These are phyloP conservation scores for Aspergillus haitiensis DNA, from an alignment of 495 filamentous ascomycete species.

Conservation along the genomic window DNA sequence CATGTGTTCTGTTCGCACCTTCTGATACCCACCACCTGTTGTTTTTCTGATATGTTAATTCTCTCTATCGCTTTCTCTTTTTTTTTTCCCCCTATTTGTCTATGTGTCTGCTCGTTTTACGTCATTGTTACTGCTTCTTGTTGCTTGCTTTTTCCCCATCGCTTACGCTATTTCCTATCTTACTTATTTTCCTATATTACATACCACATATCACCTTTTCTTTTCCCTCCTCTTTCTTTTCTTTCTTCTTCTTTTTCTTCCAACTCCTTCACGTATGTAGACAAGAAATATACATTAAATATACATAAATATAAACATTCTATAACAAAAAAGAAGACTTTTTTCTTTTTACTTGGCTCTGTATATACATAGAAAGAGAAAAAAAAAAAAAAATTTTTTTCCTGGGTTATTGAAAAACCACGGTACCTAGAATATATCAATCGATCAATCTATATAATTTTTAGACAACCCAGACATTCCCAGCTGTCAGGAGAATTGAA, in stretches of 20 bases:
- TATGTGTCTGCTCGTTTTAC: no score
- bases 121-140: no score
- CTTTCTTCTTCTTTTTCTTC: neutral
- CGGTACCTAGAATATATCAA: neutral
- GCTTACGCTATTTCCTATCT: no score
- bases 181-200: no score
- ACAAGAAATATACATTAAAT: no score
- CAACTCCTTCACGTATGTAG: neutral
- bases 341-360: no score
- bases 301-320: neutral
- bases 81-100: no score
- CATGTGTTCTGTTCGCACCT: no score
- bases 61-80: no score
- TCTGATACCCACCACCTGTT: no score
- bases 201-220: neutral
- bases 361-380: neutral
- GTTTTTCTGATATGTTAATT: no score
- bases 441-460: constrained; percentile 7
- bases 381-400: neutral
- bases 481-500: constrained; percentile 12
- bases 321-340: neutral
- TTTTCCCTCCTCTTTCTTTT: neutral
- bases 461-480: constrained; percentile 9
- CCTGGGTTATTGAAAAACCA: neutral
- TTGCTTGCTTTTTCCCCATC: no score